Evolutionary conservation across 495 filamentous ascomycete species (phyloP).

Genomic region (Penicillium atrosanguineum): DNA sequence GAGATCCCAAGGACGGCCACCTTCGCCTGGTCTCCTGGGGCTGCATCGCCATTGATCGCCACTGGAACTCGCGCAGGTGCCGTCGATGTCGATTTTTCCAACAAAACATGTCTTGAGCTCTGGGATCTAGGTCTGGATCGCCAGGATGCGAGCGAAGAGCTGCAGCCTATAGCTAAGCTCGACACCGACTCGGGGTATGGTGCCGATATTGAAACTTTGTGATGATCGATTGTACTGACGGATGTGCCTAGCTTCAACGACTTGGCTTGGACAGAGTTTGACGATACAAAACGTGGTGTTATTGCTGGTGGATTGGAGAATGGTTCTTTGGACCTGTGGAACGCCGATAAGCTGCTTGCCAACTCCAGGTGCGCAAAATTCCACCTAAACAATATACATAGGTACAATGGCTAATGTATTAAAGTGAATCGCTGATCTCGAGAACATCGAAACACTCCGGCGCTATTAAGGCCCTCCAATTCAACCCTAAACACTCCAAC

Average conservation of each 20-base stretch:
- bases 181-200: constrained; percentile 84
- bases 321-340: constrained; percentile 94
- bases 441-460: constrained; percentile 90
- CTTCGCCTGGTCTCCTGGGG: constrained; percentile 90
- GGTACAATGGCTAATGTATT: constrained; percentile 18
- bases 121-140: constrained; percentile 88
- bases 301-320: constrained; percentile 96
- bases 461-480: constrained; percentile 92
- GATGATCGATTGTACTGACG: constrained; percentile 9
- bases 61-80: constrained; percentile 96
- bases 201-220: background rate
- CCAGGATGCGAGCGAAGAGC: constrained; percentile 70
- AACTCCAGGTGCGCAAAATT: constrained; percentile 49
- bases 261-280: constrained; percentile 85
- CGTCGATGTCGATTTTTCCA: constrained; percentile 95
- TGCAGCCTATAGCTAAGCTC: constrained; percentile 80
- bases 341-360: constrained; percentile 78
- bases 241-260: constrained; percentile 76
- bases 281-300: constrained; percentile 74
- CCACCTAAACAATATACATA: constrained; percentile 9
- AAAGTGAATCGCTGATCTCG: constrained; percentile 75
- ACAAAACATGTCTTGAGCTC: constrained; percentile 92
- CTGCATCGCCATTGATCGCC: constrained; percentile 73
- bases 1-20: constrained; percentile 95
- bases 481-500: constrained; percentile 91